Evolutionary conservation across 2,329 filamentous ascomycete genomes (phyloP), one percentile per base, ranked within the genome.

Genomic region (Fusarium chlamydosporum): DNA sequence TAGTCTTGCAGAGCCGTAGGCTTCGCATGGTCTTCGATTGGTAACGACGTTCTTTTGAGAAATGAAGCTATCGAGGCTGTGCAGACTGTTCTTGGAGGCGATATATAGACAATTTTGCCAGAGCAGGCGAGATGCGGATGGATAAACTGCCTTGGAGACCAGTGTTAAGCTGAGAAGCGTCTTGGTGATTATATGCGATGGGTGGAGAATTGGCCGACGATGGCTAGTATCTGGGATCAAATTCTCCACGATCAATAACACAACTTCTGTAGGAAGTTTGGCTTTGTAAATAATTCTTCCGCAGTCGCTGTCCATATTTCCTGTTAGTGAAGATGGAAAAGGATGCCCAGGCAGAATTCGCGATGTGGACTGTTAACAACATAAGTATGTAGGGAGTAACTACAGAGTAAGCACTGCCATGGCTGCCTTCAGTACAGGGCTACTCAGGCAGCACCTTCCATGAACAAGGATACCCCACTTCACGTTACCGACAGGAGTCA

Each of bases 191-290:
- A 10, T 3, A 16, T 70, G 18, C 2, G 23, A 45, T 10, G 70
- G 29, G 3, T 60, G 41, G 2, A 72, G 29, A 18, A 73, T 69
- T 2, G 42, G 46, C 1, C 10, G 31, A 2, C 26, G 7, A 0
- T 10, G 10, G 4, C 16, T 13, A 6, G 48, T 18, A 2, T 27
- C 16, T 11, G 54, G 31, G 3, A 53, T 23, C 0, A 73, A 7
- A 3, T 45, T 27, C 20, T 70, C 63, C 3, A 72, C 10, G 4
- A 73, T 54, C 9, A 62, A 26, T 2, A 73, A 3, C 2, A 73
- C 15, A 8, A 73, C 4, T 16, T 73, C 71, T 2, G 33, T 5
- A 4, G 68, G 64, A 1, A 62, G 40, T 3, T 0, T 40, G 12
- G 15, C 2, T 1, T 0, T 4, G 0, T 1, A 3, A 10, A 4